phyloP scores from a whole-genome alignment of 371 early-diverging fungal genomes.

The Circinella umbellata region DNA sequence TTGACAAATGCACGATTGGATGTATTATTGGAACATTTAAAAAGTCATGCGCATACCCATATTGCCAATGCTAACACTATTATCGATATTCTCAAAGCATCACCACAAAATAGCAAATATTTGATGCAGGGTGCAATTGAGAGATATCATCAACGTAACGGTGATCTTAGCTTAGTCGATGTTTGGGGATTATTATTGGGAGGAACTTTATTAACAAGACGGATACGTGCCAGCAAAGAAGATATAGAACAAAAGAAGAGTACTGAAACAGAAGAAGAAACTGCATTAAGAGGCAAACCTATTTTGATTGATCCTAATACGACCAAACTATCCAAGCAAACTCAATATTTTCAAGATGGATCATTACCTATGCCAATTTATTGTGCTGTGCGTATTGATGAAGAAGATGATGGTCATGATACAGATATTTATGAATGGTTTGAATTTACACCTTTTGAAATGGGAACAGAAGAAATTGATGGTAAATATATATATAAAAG shows the following conservation, averaged over 20 bases:
- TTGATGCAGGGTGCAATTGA: slow-evolving; percentile 57
- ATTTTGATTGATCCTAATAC: slow-evolving; percentile 26
- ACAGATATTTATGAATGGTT: slow-evolving; percentile 73
- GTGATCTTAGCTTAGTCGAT: slow-evolving; percentile 65
- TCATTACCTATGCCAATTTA: slow-evolving; percentile 78
- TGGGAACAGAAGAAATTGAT: slow-evolving; percentile 75
- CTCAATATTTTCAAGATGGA: slow-evolving; percentile 63
- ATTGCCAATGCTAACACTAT: slow-evolving; percentile 43
- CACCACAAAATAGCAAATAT: slow-evolving; percentile 46
- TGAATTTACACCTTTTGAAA: slow-evolving; percentile 79
- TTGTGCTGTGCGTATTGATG: slow-evolving; percentile 67
- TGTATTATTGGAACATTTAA: slow-evolving; percentile 26
- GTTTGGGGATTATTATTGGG: slow-evolving; percentile 71
- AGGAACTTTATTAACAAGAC: slow-evolving; percentile 54
- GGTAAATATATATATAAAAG: slow-evolving; percentile 36
- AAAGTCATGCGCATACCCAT: slow-evolving; percentile 37
- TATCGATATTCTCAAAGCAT: slow-evolving; percentile 36
- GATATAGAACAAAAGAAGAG: slow-evolving; percentile 5
- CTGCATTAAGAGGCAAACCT: slow-evolving; percentile 11
- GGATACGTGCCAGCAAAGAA: neutral
- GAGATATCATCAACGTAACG: slow-evolving; percentile 53
- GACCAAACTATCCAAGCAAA: slow-evolving; percentile 42
- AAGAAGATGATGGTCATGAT: slow-evolving; percentile 4
- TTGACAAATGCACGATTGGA: slow-evolving; percentile 25
- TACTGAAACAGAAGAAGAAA: neutral